Evolutionary conservation across 176 grass and related monocot genomes (phyloP).

Genomic region (Aechmea fasciata): DNA sequence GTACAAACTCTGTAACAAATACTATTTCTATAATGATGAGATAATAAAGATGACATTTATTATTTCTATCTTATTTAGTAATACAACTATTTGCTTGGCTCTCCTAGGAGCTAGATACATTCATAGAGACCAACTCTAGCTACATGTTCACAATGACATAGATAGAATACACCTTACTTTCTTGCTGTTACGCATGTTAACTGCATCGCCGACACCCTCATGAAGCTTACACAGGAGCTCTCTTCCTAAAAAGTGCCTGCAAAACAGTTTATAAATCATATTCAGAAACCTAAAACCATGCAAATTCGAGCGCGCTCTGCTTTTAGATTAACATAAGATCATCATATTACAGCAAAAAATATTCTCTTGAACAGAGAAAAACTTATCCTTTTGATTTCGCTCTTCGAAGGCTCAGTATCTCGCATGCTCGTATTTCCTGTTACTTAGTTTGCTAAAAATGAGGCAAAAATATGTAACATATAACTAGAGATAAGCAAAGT

Average conservation of each 20-base stretch:
- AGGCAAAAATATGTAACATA: no score
- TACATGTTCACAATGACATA: background rate
- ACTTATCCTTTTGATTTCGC: no score
- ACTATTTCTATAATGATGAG: no score
- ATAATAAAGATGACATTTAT: no score
- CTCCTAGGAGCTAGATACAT: background rate
- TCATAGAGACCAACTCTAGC: background rate
- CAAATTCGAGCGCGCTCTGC: background rate
- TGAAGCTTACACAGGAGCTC: background rate
- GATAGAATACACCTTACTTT: background rate
- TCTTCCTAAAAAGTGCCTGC: conserved; percentile 1
- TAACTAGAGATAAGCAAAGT: no score
- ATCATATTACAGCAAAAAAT: background rate
- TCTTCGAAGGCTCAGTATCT: no score
- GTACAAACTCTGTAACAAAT: no score
- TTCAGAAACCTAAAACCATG: background rate
- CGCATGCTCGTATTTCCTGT: no score
- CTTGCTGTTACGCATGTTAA: background rate
- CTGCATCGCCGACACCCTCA: background rate
- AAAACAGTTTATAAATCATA: background rate
- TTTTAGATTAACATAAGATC: background rate
- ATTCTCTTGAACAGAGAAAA: no score
- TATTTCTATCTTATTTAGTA: no score
- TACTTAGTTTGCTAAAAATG: no score
- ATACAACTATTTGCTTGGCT: no score